Base-by-base conservation (phyloP, 768 basidiomycete species). In the Mycena maculata region DNA sequence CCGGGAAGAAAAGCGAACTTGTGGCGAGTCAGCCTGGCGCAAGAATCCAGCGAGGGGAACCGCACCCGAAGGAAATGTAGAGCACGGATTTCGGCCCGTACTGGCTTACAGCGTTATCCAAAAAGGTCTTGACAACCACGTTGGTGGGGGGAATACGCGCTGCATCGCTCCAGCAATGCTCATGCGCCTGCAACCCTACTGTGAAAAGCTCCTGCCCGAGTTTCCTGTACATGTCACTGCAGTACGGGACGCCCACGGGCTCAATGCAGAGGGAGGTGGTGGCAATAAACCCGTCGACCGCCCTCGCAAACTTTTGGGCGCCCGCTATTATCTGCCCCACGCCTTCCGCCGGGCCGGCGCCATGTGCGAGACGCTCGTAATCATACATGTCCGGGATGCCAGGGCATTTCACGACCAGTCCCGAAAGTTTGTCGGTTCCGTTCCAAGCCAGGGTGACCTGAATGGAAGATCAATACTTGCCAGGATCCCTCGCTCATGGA, bases 1-100 rank as follows among this genome's bases (percentile, higher is more conserved):
- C 18, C 16, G 48, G 48, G 16, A 49, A 49, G 48, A 49, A 49
- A 20, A 49, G 16, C 61, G 50, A 63, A n/a, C 38, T 49, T 30
- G 31, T 31, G 22, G 41, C 41, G 39, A 63, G 38, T 30, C 41
- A 55, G 31, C 36, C 18, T 22, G 6, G 31, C 13, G 18, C 15
- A 11, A n/a, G 20, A 22, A 30, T 12, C 30, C 4, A 10, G 25
- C 15, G 30, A 12, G 48, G 30, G 4, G 36, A 3, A n/a, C n/a
- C 54, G n/a, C 11, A 63, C 62, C 62, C 62, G n/a, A 63, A 63
- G 3, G 62, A 63, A 16, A 63, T 63, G 33, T 63, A 63, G 27
- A 63, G 54, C 5, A 50, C 61, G 1, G 61, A 63, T 27, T 55
- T 55, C 4, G 47, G 18, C 12, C 61, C 61, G 44, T 63, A 49